These are phyloP conservation scores for Cornus florida DNA, from an alignment of 148 eudicot genomes.

Conservation along the genomic window DNA sequence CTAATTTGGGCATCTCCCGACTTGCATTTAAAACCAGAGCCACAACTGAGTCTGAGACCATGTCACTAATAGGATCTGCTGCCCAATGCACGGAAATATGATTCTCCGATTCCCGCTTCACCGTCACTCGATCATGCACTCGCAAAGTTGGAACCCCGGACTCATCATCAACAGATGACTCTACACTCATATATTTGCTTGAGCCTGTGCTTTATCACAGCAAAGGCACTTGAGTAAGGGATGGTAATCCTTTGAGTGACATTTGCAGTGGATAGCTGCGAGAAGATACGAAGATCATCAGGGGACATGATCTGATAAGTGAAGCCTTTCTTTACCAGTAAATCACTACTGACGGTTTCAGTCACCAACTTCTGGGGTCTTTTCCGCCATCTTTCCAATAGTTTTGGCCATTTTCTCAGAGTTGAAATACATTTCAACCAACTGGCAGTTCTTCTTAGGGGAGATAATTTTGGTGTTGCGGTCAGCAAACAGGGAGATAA, in stretches of 20 bases:
- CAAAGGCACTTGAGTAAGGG: conserved; percentile 88
- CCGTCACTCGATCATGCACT: conserved; percentile 71
- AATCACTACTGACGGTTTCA: conserved; percentile 68
- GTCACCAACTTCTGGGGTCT: conserved; percentile 70
- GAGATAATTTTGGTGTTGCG: conserved; percentile 67
- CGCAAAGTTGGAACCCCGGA: conserved; percentile 50
- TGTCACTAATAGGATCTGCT: conserved; percentile 88
- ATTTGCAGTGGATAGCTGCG: conserved; percentile 83
- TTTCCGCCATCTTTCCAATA: conserved; percentile 81
- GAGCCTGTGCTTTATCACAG: conserved; percentile 70
- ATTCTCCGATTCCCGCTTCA: conserved; percentile 78
- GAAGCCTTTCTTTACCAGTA: conserved; percentile 91
- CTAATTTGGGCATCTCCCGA: conserved; percentile 86
- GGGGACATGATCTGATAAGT: conserved; percentile 94
- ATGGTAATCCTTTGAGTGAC: conserved; percentile 81
- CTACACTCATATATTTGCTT: conserved; percentile 88
- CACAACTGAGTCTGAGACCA: conserved; percentile 90
- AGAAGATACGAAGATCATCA: conserved; percentile 85
- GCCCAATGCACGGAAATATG: conserved; percentile 84
- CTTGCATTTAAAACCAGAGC: conserved; percentile 80
- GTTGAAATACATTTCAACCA: conserved; percentile 84
- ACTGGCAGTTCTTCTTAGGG: conserved; percentile 90
- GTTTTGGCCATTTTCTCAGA: conserved; percentile 90
- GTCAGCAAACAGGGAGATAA: conserved; percentile 56
- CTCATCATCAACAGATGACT: conserved; percentile 63